Conservation (phyloP, 495 filamentous ascomycete genomes). For the Penicillium paxilli region DNA sequence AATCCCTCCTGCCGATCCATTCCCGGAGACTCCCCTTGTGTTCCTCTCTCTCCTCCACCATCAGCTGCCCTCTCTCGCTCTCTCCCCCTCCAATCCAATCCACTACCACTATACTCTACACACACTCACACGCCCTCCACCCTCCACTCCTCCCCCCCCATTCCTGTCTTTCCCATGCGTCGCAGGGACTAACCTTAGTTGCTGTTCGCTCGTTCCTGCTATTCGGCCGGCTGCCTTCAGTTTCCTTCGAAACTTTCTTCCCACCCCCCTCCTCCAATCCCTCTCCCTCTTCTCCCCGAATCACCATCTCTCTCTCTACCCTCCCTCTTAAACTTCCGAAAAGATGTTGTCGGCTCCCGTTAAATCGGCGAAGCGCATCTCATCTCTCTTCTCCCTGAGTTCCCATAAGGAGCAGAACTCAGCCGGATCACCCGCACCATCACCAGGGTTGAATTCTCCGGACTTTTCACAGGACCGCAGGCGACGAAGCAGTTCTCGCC, state of each 20-base stretch:
- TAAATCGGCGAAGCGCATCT: constrained; percentile 52
- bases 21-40: constrained; percentile 22
- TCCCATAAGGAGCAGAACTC: constrained; percentile 38
- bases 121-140: too few species aligned
- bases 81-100: constrained; percentile 3
- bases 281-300: neutral
- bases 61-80: neutral
- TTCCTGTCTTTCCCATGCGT: constrained; percentile 21
- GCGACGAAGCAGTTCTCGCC: constrained; percentile 36
- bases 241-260: neutral
- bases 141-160: constrained; percentile 16
- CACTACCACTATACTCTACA: neutral
- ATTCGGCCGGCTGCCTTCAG: neutral
- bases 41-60: neutral
- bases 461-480: constrained; percentile 24
- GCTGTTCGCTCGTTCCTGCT: constrained; percentile 2
- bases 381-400: constrained; percentile 47
- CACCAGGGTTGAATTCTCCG: constrained; percentile 13
- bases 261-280: constrained; percentile 7
- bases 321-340: constrained; percentile 2
- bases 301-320: neutral
- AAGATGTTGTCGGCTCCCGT: constrained; percentile 50
- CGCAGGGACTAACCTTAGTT: constrained; percentile 14
- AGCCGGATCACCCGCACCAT: constrained; percentile 7
- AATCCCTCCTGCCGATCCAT: constrained; percentile 51